These are phyloP conservation scores for Halophytophthora polymorphica DNA, from an alignment of 352 stramenopile genomes.

Conservation along the genomic window DNA sequence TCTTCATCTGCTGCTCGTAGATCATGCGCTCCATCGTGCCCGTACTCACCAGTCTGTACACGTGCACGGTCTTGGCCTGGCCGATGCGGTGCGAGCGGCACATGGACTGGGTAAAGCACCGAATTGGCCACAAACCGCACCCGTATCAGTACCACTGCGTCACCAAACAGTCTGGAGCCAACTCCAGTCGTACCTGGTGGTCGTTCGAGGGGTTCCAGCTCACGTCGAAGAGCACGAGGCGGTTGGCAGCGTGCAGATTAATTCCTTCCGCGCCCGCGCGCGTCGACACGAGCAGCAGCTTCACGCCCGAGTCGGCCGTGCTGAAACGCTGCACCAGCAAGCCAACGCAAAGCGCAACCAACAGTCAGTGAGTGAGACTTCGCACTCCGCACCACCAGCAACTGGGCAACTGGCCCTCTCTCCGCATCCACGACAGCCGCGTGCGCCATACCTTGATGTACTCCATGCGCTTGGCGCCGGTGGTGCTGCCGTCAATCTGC, in stretches of 20 bases:
- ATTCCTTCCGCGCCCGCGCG: conserved; percentile 84
- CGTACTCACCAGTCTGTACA: conserved; percentile 91
- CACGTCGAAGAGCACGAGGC: conserved; percentile 89
- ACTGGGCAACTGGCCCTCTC: neutral
- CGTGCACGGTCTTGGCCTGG: conserved; percentile 85
- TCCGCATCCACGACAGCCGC: too few relatives aligned
- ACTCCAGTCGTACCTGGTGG: conserved; percentile 58
- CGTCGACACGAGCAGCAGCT: conserved; percentile 77
- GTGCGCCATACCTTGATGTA: conserved; percentile 60
- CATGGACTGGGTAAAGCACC: conserved; percentile 68
- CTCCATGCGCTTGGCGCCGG: conserved; percentile 77
- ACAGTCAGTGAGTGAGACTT: neutral
- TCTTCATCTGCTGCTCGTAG: conserved; percentile 89
- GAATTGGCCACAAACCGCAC: too few relatives aligned
- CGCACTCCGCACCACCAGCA: neutral
- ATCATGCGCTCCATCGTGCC: conserved; percentile 93
- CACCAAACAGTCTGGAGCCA: neutral
- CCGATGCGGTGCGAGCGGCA: conserved; percentile 90
- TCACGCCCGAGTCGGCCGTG: conserved; percentile 44
- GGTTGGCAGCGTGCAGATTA: conserved; percentile 88
- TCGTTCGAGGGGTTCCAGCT: conserved; percentile 92
- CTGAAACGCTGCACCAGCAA: conserved; percentile 51
- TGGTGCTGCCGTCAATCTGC: conserved; percentile 78
- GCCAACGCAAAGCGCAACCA: conserved; percentile 1
- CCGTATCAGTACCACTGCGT: conserved; percentile 5